phyloP scores from a whole-genome alignment of 192 early-diverging fungal species.

The Coemansia sp. region DNA sequence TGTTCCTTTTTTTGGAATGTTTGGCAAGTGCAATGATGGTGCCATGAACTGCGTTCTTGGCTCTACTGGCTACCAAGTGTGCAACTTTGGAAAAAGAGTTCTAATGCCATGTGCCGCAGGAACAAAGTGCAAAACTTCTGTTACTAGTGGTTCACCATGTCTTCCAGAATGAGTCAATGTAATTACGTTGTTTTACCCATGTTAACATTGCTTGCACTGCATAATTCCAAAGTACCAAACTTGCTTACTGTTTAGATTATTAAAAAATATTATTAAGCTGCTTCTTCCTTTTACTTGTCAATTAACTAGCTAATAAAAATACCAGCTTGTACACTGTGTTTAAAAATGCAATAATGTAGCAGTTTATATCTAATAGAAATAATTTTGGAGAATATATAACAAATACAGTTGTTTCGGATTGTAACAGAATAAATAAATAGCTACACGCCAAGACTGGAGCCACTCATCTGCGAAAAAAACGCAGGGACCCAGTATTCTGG shows the following conservation, averaged over 20 bases:
- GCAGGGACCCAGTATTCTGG: constrained; percentile 49
- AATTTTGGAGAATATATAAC: neutral
- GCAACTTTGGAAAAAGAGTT: constrained; percentile 26
- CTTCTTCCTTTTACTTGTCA: too few species aligned
- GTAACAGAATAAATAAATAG: neutral
- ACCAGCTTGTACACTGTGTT: too few species aligned
- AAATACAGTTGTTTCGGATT: neutral
- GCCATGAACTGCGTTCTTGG: constrained; percentile 19
- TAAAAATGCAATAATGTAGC: neutral
- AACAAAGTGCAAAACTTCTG: constrained; percentile 18
- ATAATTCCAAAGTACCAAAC: too few species aligned
- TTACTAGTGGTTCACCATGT: too few species aligned
- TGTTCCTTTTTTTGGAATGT: too few species aligned
- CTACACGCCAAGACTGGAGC: constrained; percentile 10
- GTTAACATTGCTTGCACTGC: too few species aligned
- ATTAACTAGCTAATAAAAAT: too few species aligned
- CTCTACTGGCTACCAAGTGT: constrained; percentile 32
- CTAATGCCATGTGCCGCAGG: constrained; percentile 14
- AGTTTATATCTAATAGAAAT: constrained; percentile 3
- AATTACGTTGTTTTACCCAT: too few species aligned
- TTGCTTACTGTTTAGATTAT: too few species aligned
- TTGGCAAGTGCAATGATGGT: constrained; percentile 23
- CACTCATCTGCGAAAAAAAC: constrained; percentile 38
- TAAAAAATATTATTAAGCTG: too few species aligned
- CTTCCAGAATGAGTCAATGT: too few species aligned